Evolutionary conservation across 228 moss, liverwort and hornwort genomes (phyloP), one percentile per base, ranked within the genome.

Genomic region (Sphagnum fallax): DNA sequence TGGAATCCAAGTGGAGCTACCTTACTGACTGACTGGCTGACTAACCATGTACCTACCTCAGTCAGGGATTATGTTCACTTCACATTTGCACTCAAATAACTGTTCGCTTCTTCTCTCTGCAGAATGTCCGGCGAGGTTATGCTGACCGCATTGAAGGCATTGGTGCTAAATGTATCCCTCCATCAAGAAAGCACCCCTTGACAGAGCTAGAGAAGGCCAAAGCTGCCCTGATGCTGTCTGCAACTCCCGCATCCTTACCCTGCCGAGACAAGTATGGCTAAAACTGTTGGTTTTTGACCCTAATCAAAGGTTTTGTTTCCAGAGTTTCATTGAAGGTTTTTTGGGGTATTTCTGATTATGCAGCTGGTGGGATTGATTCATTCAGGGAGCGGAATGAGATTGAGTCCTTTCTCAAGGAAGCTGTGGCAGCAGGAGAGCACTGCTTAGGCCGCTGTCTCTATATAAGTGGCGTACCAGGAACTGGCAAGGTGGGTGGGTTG

Each of bases 401-500:
- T 74, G 85, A 83, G 72, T 74, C 82, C 16, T 93, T 98, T 79
- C 71, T 98, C 5, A 92, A 76, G 76, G 94, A 90, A 66, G 88
- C 94, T 18, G 90, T 98, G 48, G 87, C 75, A 79, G 97, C 88
- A 67, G 93, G 91, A 64, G 90, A 93, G 52, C 79, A 93, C 16
- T 98, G 97, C 77, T 62, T 94, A 70, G 98, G 98, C 57, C 85
- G 90, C 48, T 98, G 90, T 73, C 94, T 98, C 47, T 98, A 98
- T 79, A 98, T 98, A 55, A 94, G 98, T 79, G 98, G 98, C 63
- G 93, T 98, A 62, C 98, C 98, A 12, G 98, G 98, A 50, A 98
- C 98, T 47, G 98, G 98, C 82, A 98, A 98, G 90, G 97, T 97
- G 51, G 10, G 63, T 52, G 18, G 10, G 50, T 52, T 58, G 58